Evolutionary conservation across 2,329 filamentous ascomycete genomes (phyloP), one percentile per base, ranked within the genome.

Genomic region (Trichoderma semiorbis): DNA sequence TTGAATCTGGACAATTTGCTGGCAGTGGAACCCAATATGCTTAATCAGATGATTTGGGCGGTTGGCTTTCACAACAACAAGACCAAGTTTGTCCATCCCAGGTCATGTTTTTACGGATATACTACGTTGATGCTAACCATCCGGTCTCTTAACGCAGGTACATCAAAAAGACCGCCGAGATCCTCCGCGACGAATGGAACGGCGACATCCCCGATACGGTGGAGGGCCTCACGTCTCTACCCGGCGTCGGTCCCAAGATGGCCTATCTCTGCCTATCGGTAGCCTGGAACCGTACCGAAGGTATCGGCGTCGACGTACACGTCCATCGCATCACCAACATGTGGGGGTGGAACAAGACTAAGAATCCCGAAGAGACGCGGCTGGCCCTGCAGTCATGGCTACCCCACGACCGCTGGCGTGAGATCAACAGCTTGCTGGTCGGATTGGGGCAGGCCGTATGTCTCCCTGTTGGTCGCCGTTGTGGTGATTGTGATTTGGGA

Each of bases 51-150:
- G 75, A 97, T 97, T 74, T 87, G 88, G 79, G 91, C 92, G 75
- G 94, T 97, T 53, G 95, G 95, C 30, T 98, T 98, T 80, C 95
- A 97, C 84, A 97, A 97, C 78, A 95, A 94, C 82, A 98, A 98
- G 84, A 96, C 94, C 3, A 92, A 90, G 82, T 82, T 30, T n/a
- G 47, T 68, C 66, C 61, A 55, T 26, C 32, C 62, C 30, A n/a
- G 43, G 1, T 7, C 7, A 12, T 12, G 21, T 65, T 16, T 58
- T 58, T 21, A 57, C 18, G 8, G 21, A 21, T 53, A 53, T 21
- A 10, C 24, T 34, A 53, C 11, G 5, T 30, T 21, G 14, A 36
- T 55, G n/a, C 61, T 71, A 39, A 65, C 12, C 7, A 36, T 50
- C 34, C 18, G 21, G 11, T 53, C 24, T 34, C 50, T 69, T 64